Evolutionary conservation across 2,329 filamentous ascomycete species (phyloP).

Genomic region (Rhinocladiella similis): DNA sequence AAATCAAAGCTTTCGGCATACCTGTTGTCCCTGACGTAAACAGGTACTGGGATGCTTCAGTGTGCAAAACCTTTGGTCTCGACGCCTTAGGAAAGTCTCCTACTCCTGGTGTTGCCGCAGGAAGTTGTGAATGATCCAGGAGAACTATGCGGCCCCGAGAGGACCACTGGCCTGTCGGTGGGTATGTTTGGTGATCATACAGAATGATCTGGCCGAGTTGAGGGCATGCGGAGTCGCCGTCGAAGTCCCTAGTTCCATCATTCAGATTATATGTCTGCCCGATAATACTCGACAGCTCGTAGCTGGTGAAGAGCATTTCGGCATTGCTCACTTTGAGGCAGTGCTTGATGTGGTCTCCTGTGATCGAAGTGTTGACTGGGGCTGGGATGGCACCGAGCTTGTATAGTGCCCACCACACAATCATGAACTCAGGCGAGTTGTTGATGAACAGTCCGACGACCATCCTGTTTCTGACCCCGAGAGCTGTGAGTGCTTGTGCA

Average conservation of each 20-base stretch:
- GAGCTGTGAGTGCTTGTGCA: constrained; percentile 59
- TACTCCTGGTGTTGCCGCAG: constrained; percentile 15
- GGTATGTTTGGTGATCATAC: constrained; percentile 21
- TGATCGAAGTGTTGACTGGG: constrained; percentile 65
- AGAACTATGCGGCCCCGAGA: not conserved
- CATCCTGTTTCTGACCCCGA: constrained; percentile 42
- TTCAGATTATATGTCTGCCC: constrained; percentile 4
- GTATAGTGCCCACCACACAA: constrained; percentile 44
- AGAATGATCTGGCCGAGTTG: constrained; percentile 5
- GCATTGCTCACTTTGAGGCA: constrained; percentile 61
- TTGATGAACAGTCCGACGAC: constrained; percentile 48
- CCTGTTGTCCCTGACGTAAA: constrained; percentile 42
- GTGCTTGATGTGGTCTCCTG: constrained; percentile 63
- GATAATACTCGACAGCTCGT: constrained; percentile 10
- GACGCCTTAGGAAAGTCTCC: constrained; percentile 19
- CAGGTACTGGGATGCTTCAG: constrained; percentile 19
- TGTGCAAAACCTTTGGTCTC: constrained; percentile 16
- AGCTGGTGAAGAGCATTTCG: constrained; percentile 47
- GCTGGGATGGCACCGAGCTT: constrained; percentile 57
- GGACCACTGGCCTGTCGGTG: not conserved
- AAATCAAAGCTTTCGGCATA: constrained; percentile 27
- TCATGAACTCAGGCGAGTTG: constrained; percentile 53
- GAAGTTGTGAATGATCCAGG: not conserved
- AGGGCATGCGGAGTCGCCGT: constrained; percentile 1
- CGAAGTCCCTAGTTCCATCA: constrained; percentile 1